Percentiles rank a stretch among this genome's conserved stretches.
These are phyloP conservation scores for Neoboletus magnificus DNA, from an alignment of 768 basidiomycete species.

Conservation along the genomic window DNA sequence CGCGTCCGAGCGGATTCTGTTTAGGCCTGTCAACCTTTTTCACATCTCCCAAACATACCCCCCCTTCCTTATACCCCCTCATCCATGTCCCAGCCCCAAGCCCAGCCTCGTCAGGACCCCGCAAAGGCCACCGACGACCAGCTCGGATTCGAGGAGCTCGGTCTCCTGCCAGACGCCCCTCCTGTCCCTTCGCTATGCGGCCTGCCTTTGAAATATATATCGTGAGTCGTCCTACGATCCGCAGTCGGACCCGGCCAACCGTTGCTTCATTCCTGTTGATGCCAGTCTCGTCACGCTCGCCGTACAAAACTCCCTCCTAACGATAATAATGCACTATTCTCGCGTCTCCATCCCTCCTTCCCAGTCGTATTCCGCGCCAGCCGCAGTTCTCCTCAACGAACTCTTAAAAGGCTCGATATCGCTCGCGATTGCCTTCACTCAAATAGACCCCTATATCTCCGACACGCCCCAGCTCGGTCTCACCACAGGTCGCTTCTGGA, in stretches of 20 bases:
- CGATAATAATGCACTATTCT: constrained; percentile 97
- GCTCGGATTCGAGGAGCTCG: constrained; percentile 45
- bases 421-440: constrained; percentile 72
- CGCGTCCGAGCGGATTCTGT: neutral
- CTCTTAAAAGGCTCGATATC: constrained; percentile 90
- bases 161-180: constrained; percentile 36
- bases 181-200: constrained; percentile 59
- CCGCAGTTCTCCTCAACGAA: constrained; percentile 92
- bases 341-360: constrained; percentile 76
- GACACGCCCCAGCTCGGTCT: constrained; percentile 31
- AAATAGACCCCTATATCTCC: constrained; percentile 44
- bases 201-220: constrained; percentile 75
- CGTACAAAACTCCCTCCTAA: constrained; percentile 86
- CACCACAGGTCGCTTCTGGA: constrained; percentile 36
- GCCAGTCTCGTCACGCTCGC: constrained; percentile 77
- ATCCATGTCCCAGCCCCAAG: constrained; percentile 22
- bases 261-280: neutral
- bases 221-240: constrained; percentile 45
- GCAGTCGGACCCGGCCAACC: constrained; percentile 3
- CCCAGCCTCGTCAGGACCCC: constrained; percentile 14
- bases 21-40: neutral
- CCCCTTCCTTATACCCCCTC: constrained; percentile 23
- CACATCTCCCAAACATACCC: constrained; percentile 7
- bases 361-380: constrained; percentile 84
- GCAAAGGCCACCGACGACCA: constrained; percentile 35